Base-by-base conservation (phyloP, 2,329 filamentous ascomycete species). In the Fusarium ambrosium region DNA sequence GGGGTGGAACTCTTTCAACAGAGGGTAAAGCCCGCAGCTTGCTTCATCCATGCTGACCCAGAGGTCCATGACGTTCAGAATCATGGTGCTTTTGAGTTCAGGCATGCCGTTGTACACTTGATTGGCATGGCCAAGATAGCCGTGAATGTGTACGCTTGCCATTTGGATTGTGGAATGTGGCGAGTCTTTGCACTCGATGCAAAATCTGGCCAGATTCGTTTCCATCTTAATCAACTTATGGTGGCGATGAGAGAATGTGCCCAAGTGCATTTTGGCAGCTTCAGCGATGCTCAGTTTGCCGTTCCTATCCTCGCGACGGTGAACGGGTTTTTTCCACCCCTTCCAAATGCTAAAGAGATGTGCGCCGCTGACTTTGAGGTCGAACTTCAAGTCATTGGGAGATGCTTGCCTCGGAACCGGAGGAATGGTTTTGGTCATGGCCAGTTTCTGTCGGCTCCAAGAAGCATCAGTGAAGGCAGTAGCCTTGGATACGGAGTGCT, bases 21-120 rank as follows among this genome's bases (percentile, higher is more conserved):
- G 63, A 9, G 77, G 77, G 37, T 73, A 78, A 6, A 79, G 59
- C 2, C 11, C 34, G 62, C 77, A 79, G 2, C 68, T 63, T 32
- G 63, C 70, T 22, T 66, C 48, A 48, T 79, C 77, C 68, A 79
- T 78, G 24, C 36, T 56, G 9, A 71, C 64, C 77, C 77, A 79
- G 4, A 79, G 68, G 14, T 76, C 77, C 77, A 79, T 78, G 48
- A 78, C 51, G 13, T 66, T 72, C 16, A 79, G 55, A 2, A 79
- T 75, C 63, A 79, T 53, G 5, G 62, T 64, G 10, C 77, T 79
- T 13, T 73, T 71, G 32, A 78, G 71, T 27, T 78, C 72, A 2
- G 74, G 72, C 22, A 70, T 76, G 16, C 68, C 51, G 4, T 63
- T 22, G 10, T 77, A 77, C n/a, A 43, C 36, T 27, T 37, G 20